Base-by-base conservation (phyloP, 495 filamentous ascomycete species). In the Penicillium goetzii region DNA sequence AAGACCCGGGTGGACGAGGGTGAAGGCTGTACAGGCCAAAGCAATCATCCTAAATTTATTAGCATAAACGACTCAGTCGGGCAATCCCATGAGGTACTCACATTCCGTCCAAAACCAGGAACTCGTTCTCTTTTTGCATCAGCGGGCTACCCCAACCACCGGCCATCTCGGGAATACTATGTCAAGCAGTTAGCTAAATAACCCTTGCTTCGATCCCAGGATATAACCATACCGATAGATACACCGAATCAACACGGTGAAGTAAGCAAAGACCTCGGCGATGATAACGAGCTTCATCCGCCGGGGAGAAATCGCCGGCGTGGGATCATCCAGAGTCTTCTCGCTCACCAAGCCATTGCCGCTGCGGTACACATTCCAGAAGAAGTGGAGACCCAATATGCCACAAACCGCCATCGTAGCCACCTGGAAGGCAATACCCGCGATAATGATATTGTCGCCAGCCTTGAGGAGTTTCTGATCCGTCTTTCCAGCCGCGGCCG, bases 371-470 rank as follows among this genome's bases (percentile, higher is more conserved):
- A 85, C 75, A 6, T 80, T 68, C 23, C 78, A 40, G 57, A 75
- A 85, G 64, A 85, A 89, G 30, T 86, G 78, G 32, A 73, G 54
- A n/a, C 69, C 81, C 10, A 85, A 58, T 9, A 74, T 7, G 11
- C 84, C 86, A 69, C 89, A 91, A 28, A 83, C 74, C 34, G 76
- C 64, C 73, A 91, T 78, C 3, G 89, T 89, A 7, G 77, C 79
- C 34, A 89, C 88, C 80, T 92, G 90, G 73, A 88, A 84, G 8
- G 84, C 79, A 63, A 92, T 89, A 69, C 90, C 89, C 11, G 88
- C 83, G 53, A 92, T 87, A 68, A 90, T 90, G 58, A 88, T 83
- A 65, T 89, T 71, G 73, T 90, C 87, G 54, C 63, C 79, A 61
- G 52, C 78, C 74, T 69, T 65, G 14, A 73, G 61, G 58, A 74